These are phyloP conservation scores for Yarrowia sp. DNA, from an alignment of 805 yeast species.

Conservation along the genomic window DNA sequence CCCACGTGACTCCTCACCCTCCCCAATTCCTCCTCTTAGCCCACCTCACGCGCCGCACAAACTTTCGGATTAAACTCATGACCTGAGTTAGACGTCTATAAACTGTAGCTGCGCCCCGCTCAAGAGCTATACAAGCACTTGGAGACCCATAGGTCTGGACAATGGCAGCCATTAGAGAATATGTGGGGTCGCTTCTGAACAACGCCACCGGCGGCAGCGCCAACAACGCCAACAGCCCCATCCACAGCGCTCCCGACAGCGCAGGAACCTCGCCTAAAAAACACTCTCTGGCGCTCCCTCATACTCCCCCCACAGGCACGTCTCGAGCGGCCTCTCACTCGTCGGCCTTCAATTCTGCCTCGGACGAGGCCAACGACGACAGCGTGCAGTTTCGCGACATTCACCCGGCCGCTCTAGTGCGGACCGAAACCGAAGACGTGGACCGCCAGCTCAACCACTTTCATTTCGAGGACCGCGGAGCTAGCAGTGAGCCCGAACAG, in stretches of 20 bases:
- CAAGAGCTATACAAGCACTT: neutral
- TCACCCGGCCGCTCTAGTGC: slow-evolving; percentile 28
- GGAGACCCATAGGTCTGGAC: slow-evolving; percentile 33
- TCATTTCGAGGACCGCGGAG: slow-evolving; percentile 23
- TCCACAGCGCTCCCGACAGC: slow-evolving; percentile 11
- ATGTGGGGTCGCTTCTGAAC: slow-evolving; percentile 36
- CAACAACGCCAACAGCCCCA: neutral
- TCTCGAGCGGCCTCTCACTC: slow-evolving; percentile 28
- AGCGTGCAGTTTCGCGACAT: slow-evolving; percentile 30
- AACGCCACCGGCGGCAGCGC: slow-evolving; percentile 25
- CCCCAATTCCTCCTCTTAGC: too few species aligned
- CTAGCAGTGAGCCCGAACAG: slow-evolving; percentile 28
- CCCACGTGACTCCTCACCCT: too few species aligned
- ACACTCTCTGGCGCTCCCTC: slow-evolving; percentile 23
- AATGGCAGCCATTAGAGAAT: slow-evolving; percentile 34
- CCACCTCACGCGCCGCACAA: slow-evolving; percentile 18
- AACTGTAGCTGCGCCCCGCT: slow-evolving; percentile 37
- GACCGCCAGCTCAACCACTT: slow-evolving; percentile 31
- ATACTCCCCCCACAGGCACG: slow-evolving; percentile 12
- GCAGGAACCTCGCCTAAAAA: slow-evolving; percentile 33
- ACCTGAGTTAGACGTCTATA: slow-evolving; percentile 16
- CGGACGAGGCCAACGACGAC: slow-evolving; percentile 29
- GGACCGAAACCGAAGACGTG: slow-evolving; percentile 26
- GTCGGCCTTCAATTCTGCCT: slow-evolving; percentile 34
- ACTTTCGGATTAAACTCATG: neutral